Conservation (phyloP, 2,329 filamentous ascomycete genomes). For the Penicillium sp. region DNA sequence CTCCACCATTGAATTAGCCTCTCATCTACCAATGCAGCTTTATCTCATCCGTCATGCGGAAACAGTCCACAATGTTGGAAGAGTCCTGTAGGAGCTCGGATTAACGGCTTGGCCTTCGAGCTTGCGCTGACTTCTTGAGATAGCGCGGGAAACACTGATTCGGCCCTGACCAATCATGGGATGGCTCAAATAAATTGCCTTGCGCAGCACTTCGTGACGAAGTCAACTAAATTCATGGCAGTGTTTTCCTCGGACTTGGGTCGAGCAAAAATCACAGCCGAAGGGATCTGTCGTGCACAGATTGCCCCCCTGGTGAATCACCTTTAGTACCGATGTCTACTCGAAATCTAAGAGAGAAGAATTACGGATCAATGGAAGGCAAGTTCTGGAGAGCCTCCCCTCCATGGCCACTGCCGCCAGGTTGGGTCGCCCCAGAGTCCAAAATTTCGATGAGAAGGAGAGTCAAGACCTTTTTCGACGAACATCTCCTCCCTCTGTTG, state of each 20-base stretch:
- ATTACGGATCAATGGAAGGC: constrained; percentile 45
- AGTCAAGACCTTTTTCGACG: constrained; percentile 64
- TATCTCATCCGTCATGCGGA: constrained; percentile 85
- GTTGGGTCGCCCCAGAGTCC: constrained; percentile 52
- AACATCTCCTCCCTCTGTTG: constrained; percentile 61
- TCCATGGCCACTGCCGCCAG: constrained; percentile 18
- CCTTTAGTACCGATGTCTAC: constrained; percentile 16
- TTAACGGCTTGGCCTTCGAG: not conserved
- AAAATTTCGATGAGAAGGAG: constrained; percentile 64
- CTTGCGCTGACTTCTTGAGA: constrained; percentile 5
- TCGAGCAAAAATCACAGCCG: constrained; percentile 60
- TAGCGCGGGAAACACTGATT: constrained; percentile 78
- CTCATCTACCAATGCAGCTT: constrained; percentile 54
- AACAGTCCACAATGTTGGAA: constrained; percentile 83
- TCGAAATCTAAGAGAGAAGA: constrained; percentile 38
- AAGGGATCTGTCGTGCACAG: constrained; percentile 28
- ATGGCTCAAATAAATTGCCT: constrained; percentile 73
- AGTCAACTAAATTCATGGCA: constrained; percentile 63
- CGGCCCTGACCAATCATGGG: constrained; percentile 76
- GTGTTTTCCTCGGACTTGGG: constrained; percentile 77
- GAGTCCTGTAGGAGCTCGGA: constrained; percentile 62
- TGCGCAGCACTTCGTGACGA: constrained; percentile 63
- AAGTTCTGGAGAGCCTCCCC: not conserved
- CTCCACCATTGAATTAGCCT: not conserved
- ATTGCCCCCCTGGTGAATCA: not conserved